A percentile compares a stretch with the other conserved stretches of the same genome.
Evolutionary conservation across 805 yeast species (phyloP).

Genomic region (Suhomyces xylopsoci): DNA sequence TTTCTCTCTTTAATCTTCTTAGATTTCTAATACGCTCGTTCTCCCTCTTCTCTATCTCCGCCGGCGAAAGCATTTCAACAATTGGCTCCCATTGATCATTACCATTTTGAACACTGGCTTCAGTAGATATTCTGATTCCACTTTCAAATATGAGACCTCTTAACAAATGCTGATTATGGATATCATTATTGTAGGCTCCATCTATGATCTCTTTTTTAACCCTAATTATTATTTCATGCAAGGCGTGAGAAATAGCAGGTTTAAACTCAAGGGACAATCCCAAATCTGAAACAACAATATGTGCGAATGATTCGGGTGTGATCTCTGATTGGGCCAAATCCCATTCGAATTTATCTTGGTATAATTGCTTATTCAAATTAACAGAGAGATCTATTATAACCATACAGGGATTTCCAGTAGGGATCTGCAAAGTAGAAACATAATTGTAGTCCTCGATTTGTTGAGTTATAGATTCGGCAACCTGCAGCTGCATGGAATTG

Average conservation of each 20-base stretch:
- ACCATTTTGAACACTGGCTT: slow-evolving; percentile 69
- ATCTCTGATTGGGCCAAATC: slow-evolving; percentile 55
- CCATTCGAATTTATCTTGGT: slow-evolving; percentile 95
- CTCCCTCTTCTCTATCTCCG: slow-evolving; percentile 93
- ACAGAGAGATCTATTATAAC: slow-evolving; percentile 80
- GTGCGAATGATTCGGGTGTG: slow-evolving; percentile 84
- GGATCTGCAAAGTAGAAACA: slow-evolving; percentile 62
- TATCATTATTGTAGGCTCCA: slow-evolving; percentile 40
- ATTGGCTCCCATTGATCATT: slow-evolving; percentile 88
- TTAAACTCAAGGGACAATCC: slow-evolving; percentile 82
- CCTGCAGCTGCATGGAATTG: slow-evolving; percentile 54
- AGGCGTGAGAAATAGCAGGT: slow-evolving; percentile 83
- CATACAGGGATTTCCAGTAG: slow-evolving; percentile 38
- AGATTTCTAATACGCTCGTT: slow-evolving; percentile 90
- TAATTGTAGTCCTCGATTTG: slow-evolving; percentile 77
- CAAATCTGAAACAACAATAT: slow-evolving; percentile 74
- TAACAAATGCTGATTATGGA: slow-evolving; percentile 41
- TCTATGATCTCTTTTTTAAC: slow-evolving; percentile 82
- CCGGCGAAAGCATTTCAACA: slow-evolving; percentile 79
- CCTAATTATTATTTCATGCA: slow-evolving; percentile 75
- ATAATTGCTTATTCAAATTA: slow-evolving; percentile 75
- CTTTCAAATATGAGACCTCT: slow-evolving; percentile 44
- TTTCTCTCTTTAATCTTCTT: slow-evolving; percentile 89
- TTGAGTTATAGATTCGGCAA: slow-evolving; percentile 68
- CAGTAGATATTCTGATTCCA: slow-evolving; percentile 41